Conservation (phyloP, 129 eudicot genomes). For the Dittrichia graveolens region DNA sequence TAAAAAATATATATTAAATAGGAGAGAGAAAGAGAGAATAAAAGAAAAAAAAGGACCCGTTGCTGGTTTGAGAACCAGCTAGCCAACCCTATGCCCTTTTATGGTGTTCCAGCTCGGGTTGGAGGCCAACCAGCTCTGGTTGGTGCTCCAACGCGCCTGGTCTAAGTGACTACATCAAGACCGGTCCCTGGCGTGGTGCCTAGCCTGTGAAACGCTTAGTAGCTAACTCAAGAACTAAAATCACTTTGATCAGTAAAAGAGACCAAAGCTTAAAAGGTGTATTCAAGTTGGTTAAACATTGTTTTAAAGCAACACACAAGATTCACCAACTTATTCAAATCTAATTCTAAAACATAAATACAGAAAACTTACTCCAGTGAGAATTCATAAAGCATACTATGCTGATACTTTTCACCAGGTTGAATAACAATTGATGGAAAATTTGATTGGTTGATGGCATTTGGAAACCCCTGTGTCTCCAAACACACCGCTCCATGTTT, state of each 20-base stretch:
- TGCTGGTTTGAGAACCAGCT: too few species aligned
- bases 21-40: too few species aligned
- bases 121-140: too few species aligned
- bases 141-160: too few species aligned
- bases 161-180: too few species aligned
- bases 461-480: conserved; percentile 95
- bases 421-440: conserved; percentile 77
- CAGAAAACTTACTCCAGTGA: conserved; percentile 52
- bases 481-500: conserved; percentile 80
- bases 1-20: too few species aligned
- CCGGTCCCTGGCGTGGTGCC: too few species aligned
- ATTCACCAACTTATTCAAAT: neutral
- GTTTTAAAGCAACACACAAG: neutral
- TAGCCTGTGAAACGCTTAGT: too few species aligned
- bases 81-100: too few species aligned
- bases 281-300: neutral
- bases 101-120: too few species aligned
- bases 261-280: neutral
- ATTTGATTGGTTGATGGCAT: conserved; percentile 68
- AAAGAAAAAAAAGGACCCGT: too few species aligned
- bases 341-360: neutral
- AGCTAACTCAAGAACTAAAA: too few species aligned
- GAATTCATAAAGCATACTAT: conserved; percentile 85
- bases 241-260: neutral
- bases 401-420: conserved; percentile 79